Evolutionary conservation across 2,329 filamentous ascomycete species (phyloP), one percentile per base, ranked within the genome.

Genomic region (Fusarium clavum): DNA sequence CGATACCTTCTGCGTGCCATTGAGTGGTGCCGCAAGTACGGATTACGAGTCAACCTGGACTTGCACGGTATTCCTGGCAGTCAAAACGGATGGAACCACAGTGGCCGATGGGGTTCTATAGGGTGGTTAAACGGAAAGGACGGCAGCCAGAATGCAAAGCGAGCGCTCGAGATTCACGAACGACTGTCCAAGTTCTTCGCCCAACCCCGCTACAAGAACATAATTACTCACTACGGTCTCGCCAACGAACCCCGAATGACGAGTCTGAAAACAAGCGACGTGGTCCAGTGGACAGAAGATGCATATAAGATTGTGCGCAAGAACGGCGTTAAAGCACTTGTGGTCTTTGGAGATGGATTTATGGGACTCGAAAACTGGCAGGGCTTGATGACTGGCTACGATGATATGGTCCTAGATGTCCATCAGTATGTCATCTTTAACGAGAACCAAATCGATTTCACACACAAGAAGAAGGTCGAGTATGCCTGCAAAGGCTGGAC

Each of bases 401-500:
- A 91, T 48, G 87, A 90, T 69, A 84, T 98, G 70, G 88, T 97
- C 20, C 88, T 99, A n/a, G 96, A 99, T 81, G 96, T 97, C 40
- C 96, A 99, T 81, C 95, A 98, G 80, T 99, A 99, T 80, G 93
- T 97, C 76, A 98, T 98, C 80, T 99, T 99, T 87, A 98, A 99
- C 85, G 88, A 89, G 41, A 90, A 92, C 71, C 93, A 97, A 80
- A 92, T 99, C 76, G 87, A 89, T 49, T 91, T 92, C 76, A 91
- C 91, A 59, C 96, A 98, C 82, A 86, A 90, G 58, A 87, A 91
- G 71, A 98, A 98, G 82, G 86, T 98, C 61, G 85, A 91, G 64
- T 97, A 97, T 77, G 94, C 95, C 6, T 99, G 96, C 82, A 83
- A 87, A 20, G 94, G 90, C 57, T 99, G 96, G 96, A 92, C 92